Evolutionary conservation across 2,329 filamentous ascomycete genomes (phyloP), one percentile per base, ranked within the genome.

Genomic region (Fusarium piperis): DNA sequence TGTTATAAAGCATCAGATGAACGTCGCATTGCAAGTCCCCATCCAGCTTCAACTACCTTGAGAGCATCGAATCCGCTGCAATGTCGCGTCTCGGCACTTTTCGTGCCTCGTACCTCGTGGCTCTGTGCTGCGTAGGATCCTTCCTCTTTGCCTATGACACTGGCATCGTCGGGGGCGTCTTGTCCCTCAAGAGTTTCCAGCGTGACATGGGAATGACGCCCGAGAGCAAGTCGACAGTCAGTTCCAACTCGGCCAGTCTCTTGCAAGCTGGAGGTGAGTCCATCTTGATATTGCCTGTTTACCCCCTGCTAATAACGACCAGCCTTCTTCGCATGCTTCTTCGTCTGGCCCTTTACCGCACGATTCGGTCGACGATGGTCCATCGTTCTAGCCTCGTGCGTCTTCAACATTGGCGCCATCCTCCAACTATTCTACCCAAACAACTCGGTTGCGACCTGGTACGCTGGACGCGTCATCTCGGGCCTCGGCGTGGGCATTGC

Each of bases 321-420:
- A 83, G 81, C 82, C 26, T 84, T 84, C 74, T 81, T 84, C 65
- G 77, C 81, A 2, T 84, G 82, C 60, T 82, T 84, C 72, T 82
- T 83, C 68, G 76, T 83, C 26, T 84, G 81, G 80, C 83, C 82
- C 2, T 81, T 85, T 64, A 84, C 82, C 6, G 79, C 81, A 10
- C 76, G 77, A 8, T 82, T 78, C 62, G 83, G 83, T 36, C 82
- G 83, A 12, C 79, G 81, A 7, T 79, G 77, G 77, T 81, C 83
- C 18, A 78, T 84, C 48, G 77, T 81, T 7, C 76, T 83, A 18
- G 80, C 81, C 30, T 81, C 81, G 2, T 56, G 76, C 38, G 80
- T 85, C 30, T 88, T 87, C 77, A 84, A 82, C 75, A 64, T 84
- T 23, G 83, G 83, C 36, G 82, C 79, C 36, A 72, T 82, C 20